Conservation (phyloP, 2,329 filamentous ascomycete species). For the Zymoseptoria ardabiliae region DNA sequence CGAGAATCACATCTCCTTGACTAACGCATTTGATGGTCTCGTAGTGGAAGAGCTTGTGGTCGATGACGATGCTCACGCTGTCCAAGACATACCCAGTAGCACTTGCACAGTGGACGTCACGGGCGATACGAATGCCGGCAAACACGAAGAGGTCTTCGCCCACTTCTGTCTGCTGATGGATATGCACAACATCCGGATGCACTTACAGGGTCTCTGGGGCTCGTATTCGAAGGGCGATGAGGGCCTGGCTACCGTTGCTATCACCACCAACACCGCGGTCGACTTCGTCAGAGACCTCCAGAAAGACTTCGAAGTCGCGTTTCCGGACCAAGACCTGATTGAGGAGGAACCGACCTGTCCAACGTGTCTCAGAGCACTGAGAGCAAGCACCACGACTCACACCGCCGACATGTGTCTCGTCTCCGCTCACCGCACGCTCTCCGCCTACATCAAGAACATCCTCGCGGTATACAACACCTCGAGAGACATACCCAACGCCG, state of each 20-base stretch:
- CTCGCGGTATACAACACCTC: neutral
- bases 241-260: neutral
- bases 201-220: neutral
- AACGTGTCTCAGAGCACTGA: neutral
- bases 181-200: no score
- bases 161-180: neutral
- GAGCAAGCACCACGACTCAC: neutral
- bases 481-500: neutral
- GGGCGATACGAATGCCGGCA: no score
- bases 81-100: neutral
- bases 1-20: neutral
- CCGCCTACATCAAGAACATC: neutral
- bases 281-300: slow-evolving; percentile 3
- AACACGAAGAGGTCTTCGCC: neutral
- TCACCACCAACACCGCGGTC: slow-evolving; percentile 4
- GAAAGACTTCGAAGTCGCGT: neutral
- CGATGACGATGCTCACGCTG: no score
- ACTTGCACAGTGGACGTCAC: no score
- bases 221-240: neutral
- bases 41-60: neutral
- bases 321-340: neutral
- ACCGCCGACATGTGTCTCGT: neutral
- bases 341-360: neutral
- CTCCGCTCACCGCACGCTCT: neutral
- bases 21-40: neutral